Percentiles rank a stretch among this genome's conserved stretches.
Conservation (phyloP, 2,329 filamentous ascomycete genomes). For the Colletotrichum orbiculare region DNA sequence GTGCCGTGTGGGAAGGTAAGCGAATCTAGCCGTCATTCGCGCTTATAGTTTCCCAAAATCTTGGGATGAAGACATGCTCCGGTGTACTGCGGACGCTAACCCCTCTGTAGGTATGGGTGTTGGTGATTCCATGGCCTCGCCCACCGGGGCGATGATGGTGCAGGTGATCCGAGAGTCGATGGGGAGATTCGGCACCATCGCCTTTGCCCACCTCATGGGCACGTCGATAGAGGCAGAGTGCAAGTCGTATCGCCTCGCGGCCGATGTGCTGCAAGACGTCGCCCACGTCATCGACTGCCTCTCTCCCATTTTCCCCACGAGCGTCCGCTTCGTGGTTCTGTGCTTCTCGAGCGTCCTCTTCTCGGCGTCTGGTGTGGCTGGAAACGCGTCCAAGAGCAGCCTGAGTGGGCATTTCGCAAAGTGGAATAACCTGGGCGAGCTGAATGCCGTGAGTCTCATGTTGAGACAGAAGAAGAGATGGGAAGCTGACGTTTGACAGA, state of each 20-base stretch:
- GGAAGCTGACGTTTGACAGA: not conserved
- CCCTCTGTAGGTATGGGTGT: slow-evolving; percentile 18
- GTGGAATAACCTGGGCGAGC: slow-evolving; percentile 33
- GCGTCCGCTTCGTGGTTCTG: slow-evolving; percentile 8
- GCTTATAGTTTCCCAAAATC: not conserved
- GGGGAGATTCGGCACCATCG: slow-evolving; percentile 29
- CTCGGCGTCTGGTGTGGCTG: slow-evolving; percentile 23
- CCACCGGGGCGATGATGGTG: slow-evolving; percentile 28
- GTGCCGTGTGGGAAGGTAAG: slow-evolving; percentile 34
- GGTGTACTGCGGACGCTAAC: slow-evolving; percentile 2
- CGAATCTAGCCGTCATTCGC: not conserved
- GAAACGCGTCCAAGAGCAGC: slow-evolving; percentile 34
- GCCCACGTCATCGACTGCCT: slow-evolving; percentile 32
- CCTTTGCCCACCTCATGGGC: slow-evolving; percentile 31
- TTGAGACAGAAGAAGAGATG: accelerated
- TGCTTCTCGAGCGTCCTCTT: slow-evolving; percentile 30
- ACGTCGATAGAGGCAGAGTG: slow-evolving; percentile 34
- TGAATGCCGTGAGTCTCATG: slow-evolving; percentile 3
- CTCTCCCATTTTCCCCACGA: slow-evolving; percentile 17
- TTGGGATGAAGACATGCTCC: slow-evolving; percentile 9
- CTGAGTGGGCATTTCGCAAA: slow-evolving; percentile 33
- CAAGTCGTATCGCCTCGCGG: slow-evolving; percentile 29
- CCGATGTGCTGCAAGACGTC: slow-evolving; percentile 15
- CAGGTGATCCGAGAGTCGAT: slow-evolving; percentile 34
- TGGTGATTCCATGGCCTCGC: slow-evolving; percentile 31